phyloP scores from a whole-genome alignment of 768 basidiomycete species.

The Collybia mongolica region DNA sequence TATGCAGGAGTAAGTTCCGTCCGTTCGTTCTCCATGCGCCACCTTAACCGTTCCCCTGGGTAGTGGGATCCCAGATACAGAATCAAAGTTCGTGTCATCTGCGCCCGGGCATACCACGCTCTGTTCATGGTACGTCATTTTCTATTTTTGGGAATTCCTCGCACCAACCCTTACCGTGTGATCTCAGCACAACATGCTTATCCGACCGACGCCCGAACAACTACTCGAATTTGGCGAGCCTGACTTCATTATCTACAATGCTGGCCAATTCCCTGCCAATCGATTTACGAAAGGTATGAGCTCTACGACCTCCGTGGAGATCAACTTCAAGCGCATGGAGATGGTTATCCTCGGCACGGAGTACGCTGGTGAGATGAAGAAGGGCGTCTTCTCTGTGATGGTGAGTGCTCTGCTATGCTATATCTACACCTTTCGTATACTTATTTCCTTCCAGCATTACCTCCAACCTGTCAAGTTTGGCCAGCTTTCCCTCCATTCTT shows the following conservation, averaged over 20 bases:
- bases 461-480: slow-evolving; percentile 98
- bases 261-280: slow-evolving; percentile 99
- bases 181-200: slow-evolving; percentile 95
- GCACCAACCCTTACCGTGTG: slow-evolving; percentile 13
- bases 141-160: slow-evolving; percentile 8
- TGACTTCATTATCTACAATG: slow-evolving; percentile 99
- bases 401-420: slow-evolving; percentile 30
- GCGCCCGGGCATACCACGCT: slow-evolving; percentile 97
- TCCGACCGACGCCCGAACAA: slow-evolving; percentile 95
- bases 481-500: slow-evolving; percentile 96
- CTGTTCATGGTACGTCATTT: slow-evolving; percentile 85
- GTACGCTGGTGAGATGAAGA: slow-evolving; percentile 99
- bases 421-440: slow-evolving; percentile 11
- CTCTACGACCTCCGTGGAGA: slow-evolving; percentile 96
- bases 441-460: slow-evolving; percentile 65
- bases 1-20: slow-evolving; percentile 71
- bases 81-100: slow-evolving; percentile 99
- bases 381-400: slow-evolving; percentile 99
- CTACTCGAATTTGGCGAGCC: slow-evolving; percentile 94
- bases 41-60: slow-evolving; percentile 7
- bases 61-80: slow-evolving; percentile 99
- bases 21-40: slow-evolving; percentile 8
- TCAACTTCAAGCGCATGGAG: slow-evolving; percentile 99
- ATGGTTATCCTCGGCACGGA: slow-evolving; percentile 99
- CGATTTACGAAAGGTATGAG: slow-evolving; percentile 99